phyloP scores from a whole-genome alignment of 192 early-diverging fungal genomes.

The Coemansia sp. region DNA sequence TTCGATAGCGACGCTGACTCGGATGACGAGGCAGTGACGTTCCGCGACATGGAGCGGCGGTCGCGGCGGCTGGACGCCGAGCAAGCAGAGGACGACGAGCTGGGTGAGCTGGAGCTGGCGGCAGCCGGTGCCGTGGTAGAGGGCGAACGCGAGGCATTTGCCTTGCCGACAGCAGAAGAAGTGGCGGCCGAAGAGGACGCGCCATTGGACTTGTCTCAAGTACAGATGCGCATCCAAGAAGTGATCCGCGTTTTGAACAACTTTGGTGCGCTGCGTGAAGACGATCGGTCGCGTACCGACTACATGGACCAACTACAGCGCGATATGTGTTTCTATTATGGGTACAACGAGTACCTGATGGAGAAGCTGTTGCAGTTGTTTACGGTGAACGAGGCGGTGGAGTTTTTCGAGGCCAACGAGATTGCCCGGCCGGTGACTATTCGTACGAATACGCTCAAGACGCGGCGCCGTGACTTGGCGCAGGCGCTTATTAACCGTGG shows the following conservation, averaged over 20 bases:
- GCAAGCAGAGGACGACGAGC: slow-evolving; percentile 61
- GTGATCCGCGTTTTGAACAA: slow-evolving; percentile 85
- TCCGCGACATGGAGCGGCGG: slow-evolving; percentile 73
- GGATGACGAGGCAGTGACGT: slow-evolving; percentile 26
- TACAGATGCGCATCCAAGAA: slow-evolving; percentile 88
- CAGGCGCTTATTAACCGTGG: slow-evolving; percentile 94
- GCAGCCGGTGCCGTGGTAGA: slow-evolving; percentile 58
- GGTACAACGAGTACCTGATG: slow-evolving; percentile 88
- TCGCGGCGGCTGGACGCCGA: slow-evolving; percentile 56
- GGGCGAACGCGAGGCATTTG: slow-evolving; percentile 54
- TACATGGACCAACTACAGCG: slow-evolving; percentile 85
- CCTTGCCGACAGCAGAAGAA: slow-evolving; percentile 65
- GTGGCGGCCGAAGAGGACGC: slow-evolving; percentile 65
- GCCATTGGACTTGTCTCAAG: slow-evolving; percentile 68
- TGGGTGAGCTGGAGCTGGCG: slow-evolving; percentile 70
- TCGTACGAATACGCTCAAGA: slow-evolving; percentile 94
- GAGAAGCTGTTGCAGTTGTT: slow-evolving; percentile 93
- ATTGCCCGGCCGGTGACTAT: slow-evolving; percentile 92
- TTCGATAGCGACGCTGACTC: slow-evolving; percentile 45
- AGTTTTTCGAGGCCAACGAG: slow-evolving; percentile 99
- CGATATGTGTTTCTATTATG: slow-evolving; percentile 92
- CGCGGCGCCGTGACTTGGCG: slow-evolving; percentile 89
- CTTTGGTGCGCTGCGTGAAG: slow-evolving; percentile 82
- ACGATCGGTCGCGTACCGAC: slow-evolving; percentile 69
- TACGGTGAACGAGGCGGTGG: slow-evolving; percentile 85